Base-by-base conservation (phyloP, 2,329 filamentous ascomycete species). In the Aspergillus persii region DNA sequence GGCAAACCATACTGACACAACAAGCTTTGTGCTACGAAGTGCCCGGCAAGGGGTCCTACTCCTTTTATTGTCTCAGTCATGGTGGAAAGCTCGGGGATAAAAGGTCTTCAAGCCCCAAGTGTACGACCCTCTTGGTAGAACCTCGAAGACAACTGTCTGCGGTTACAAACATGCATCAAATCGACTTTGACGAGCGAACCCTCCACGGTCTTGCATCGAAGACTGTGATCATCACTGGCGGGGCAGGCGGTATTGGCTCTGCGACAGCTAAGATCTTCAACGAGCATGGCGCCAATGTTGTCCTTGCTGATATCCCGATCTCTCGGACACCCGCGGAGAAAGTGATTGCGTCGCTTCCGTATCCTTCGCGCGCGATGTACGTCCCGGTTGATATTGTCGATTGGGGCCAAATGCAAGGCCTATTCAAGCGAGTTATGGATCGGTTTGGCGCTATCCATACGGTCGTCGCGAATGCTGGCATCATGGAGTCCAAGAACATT, bases 301-400 rank as follows among this genome's bases (percentile, higher is more conserved):
- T 52, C 27, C 23, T 52, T 11, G 50, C 50, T 3, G 50, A 52
- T 39, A 67, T 78, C 23, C 23, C 23, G 18, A 5, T 4, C 46
- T 11, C 46, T 26, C 46, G 8, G 27, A 7, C 46, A 1, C 23
- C 8, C 3, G 46, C 46, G 8, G 46, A 27, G 46, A 49, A 26
- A 15, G 2, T 49, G 46, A 5, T 49, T n/a, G 27, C 27, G 3
- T 26, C 23, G 4, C 46, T 49, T 26, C 7, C 46, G 11, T 8
- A 49, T 9, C 27, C 46, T 26, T 49, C 23, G 6, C 46, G 23
- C 27, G 46, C 27, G 3, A 26, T 26, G 23, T 49, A 26, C 12
- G 46, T 49, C 9, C 23, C 46, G 2, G 27, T 29, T 8, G 27
- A 49, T 49, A 49, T 49, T 3, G 46, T 49, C 9, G 46, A 49